Evolutionary conservation across 176 grass and related monocot genomes (phyloP), one percentile per base, ranked within the genome.

Genomic region (Triticum timopheevii): DNA sequence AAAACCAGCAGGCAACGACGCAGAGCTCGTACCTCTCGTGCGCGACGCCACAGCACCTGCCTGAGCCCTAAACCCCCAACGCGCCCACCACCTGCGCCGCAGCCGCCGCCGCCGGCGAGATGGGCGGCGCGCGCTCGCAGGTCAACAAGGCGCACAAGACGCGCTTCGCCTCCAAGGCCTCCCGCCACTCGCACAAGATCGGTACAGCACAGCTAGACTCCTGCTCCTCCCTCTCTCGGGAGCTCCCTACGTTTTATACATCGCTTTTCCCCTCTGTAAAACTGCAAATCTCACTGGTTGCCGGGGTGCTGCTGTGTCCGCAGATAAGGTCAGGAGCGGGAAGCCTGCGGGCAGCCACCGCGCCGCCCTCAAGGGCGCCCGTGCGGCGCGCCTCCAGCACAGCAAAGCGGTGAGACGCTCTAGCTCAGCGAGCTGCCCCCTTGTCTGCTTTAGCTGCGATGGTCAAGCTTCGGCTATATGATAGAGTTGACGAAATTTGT

Each of bases 131-230:
- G 17, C 90, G 92, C 5, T 61, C 96, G 23, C 96, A 98, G 93
- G 90, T 95, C 30, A 98, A 98, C 84, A 98, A 98, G 88, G 17
- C 91, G 73, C 96, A 98, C 90, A 98, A 98, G 88, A 94, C 24
- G 6, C 96, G 96, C 35, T 98, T 89, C 82, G 90, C 93, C 25
- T 94, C 96, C 70, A 98, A 98, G 88, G 70, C 93, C 10, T 98
- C 96, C 56, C 93, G 96, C 81, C 89, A 95, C 44, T 76, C 87
- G 49, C 96, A 98, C 71, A 90, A 91, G 64, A 92, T 88, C 8
- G 91, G 86, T 67, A 71, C 38, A 31, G 31, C 8, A 22, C 19
- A 13, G 13, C 31, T 22, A 9, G 16, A 2, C 28, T 28, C 28
- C 28, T 28, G 28, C 38, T 38, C 36, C 25, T 52, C 76, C 19